phyloP scores from a whole-genome alignment of 1,284 basidiomycete genomes.

The Cystobasidium sp. region DNA sequence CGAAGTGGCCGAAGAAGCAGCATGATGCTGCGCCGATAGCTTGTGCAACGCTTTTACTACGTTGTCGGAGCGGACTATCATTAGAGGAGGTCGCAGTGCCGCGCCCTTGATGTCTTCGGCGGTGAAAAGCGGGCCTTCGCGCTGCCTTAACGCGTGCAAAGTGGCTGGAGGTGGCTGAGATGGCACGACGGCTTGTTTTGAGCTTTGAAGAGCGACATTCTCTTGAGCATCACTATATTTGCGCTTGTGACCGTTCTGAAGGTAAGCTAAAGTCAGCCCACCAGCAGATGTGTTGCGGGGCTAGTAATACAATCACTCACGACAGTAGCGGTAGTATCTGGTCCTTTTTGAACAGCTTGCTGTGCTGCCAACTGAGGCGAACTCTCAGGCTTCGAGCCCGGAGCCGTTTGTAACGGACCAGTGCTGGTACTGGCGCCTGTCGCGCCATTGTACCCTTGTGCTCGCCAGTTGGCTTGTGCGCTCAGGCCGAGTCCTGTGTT shows the following conservation, averaged over 20 bases:
- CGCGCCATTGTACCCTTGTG: neutral
- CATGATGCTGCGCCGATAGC: conserved; percentile 21
- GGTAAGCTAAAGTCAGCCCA: neutral
- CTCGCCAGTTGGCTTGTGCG: conserved; percentile 17
- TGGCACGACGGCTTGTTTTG: neutral
- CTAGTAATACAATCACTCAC: neutral
- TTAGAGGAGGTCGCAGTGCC: conserved; percentile 37
- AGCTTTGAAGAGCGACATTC: neutral
- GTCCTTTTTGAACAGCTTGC: conserved; percentile 3
- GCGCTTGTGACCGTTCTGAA: conserved; percentile 15
- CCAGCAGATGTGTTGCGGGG: neutral
- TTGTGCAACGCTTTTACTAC: conserved; percentile 38
- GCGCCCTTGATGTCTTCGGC: conserved; percentile 42
- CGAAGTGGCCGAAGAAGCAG: neutral
- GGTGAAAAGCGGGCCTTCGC: conserved; percentile 41
- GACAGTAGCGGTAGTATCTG: neutral
- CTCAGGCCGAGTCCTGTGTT: conserved; percentile 21
- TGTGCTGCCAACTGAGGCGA: conserved; percentile 8
- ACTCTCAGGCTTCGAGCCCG: conserved; percentile 9
- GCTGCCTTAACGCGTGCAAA: conserved; percentile 16
- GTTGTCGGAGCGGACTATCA: conserved; percentile 38
- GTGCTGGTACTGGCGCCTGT: neutral
- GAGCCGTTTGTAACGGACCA: neutral
- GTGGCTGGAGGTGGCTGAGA: conserved; percentile 24
- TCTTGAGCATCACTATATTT: conserved; percentile 18